These are phyloP conservation scores for Quercus glauca DNA, from an alignment of 306 rosid species.

Conservation along the genomic window DNA sequence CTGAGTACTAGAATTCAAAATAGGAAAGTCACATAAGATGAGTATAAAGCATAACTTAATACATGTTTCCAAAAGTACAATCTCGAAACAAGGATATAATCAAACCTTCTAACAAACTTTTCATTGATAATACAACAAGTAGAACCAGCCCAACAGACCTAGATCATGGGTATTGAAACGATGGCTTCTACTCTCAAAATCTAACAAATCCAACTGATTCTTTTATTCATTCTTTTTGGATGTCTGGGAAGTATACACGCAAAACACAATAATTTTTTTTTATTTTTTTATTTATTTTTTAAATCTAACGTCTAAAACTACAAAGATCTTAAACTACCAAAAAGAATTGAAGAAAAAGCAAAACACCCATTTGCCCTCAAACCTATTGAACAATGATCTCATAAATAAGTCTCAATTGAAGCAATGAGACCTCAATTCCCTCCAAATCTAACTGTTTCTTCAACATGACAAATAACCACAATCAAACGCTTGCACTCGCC, in stretches of 20 bases:
- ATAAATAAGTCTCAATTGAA: no score
- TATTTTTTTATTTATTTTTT: no score
- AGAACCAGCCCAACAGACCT: neutral
- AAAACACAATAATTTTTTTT: no score
- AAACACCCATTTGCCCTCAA: no score
- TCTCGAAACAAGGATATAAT: neutral
- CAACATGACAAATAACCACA: neutral
- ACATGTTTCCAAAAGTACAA: neutral
- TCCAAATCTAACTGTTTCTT: neutral
- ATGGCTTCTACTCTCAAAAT: neutral
- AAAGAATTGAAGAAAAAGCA: no score
- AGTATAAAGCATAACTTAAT: neutral
- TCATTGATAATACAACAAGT: neutral
- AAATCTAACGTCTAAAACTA: no score
- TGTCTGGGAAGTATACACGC: no score
- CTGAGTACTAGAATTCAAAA: constrained; percentile 63
- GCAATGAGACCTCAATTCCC: no score
- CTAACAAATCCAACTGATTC: neutral
- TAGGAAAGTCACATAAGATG: constrained; percentile 19
- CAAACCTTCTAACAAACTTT: neutral
- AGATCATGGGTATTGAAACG: neutral
- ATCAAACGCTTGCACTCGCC: neutral
- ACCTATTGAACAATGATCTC: no score
- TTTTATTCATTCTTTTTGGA: neutral
- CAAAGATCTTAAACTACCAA: no score